Evolutionary conservation across 345 rosid species (phyloP).

Genomic region (Eucalyptus viminalis): DNA sequence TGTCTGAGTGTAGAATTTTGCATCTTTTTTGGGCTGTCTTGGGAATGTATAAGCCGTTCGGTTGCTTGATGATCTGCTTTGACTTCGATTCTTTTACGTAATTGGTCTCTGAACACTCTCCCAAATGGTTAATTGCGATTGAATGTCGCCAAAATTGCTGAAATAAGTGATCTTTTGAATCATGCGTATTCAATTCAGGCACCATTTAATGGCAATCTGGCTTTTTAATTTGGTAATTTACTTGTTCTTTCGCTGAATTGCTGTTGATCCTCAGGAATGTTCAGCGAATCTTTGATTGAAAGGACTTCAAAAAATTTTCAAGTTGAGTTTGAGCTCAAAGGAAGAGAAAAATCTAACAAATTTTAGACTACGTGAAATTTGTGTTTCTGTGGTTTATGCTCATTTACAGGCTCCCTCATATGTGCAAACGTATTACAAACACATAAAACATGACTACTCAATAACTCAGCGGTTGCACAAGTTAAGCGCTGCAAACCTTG

Average conservation of each 20-base stretch:
- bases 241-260: neutral
- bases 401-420: neutral
- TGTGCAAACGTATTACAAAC: neutral
- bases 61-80: neutral
- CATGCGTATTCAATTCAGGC: neutral
- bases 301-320: neutral
- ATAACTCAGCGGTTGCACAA: neutral
- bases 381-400: too few relatives aligned
- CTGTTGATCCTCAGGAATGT: neutral
- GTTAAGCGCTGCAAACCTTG: neutral
- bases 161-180: neutral
- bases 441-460: too few relatives aligned
- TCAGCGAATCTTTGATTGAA: neutral
- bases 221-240: neutral
- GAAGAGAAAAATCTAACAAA: neutral
- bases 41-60: neutral
- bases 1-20: neutral
- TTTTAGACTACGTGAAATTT: neutral
- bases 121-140: neutral
- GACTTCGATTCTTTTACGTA: neutral
- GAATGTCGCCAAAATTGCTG: neutral
- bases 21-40: neutral
- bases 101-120: neutral
- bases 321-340: neutral
- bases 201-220: neutral